phyloP scores from a whole-genome alignment of 2,329 filamentous ascomycete genomes.

The Plectosphaerella sp. region DNA sequence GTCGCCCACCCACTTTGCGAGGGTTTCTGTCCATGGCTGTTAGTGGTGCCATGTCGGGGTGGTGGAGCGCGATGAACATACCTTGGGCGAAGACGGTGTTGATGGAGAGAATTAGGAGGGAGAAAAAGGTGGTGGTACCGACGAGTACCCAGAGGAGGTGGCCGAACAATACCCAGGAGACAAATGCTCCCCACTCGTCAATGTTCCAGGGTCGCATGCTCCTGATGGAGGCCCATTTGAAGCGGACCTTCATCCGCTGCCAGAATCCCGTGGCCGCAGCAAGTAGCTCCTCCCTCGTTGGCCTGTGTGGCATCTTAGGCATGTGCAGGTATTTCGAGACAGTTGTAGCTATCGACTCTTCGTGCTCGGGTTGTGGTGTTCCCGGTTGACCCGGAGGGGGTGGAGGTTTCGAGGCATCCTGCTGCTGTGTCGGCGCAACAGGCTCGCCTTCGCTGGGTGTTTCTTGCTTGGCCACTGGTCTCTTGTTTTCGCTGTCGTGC shows the following conservation, averaged over 20 bases:
- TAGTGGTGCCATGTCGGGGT: slow-evolving; percentile 7
- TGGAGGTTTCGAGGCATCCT: slow-evolving; percentile 2
- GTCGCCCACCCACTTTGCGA: slow-evolving; percentile 90
- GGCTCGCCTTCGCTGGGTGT: slow-evolving; percentile 13
- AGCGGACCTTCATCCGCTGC: slow-evolving; percentile 82
- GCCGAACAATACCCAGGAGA: slow-evolving; percentile 89
- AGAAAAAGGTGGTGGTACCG: slow-evolving; percentile 96
- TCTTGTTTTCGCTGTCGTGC: slow-evolving; percentile 17
- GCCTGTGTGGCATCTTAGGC: slow-evolving; percentile 74
- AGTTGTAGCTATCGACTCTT: slow-evolving; percentile 43
- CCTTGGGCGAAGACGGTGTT: slow-evolving; percentile 96
- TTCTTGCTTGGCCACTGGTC: slow-evolving; percentile 23
- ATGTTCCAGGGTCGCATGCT: slow-evolving; percentile 91
- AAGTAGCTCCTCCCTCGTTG: slow-evolving; percentile 88
- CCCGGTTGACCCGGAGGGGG: slow-evolving; percentile 14
- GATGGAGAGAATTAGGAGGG: slow-evolving; percentile 80
- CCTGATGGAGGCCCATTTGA: slow-evolving; percentile 97
- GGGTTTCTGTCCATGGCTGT: slow-evolving; percentile 59
- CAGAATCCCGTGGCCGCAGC: slow-evolving; percentile 90
- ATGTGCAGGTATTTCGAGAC: slow-evolving; percentile 58
- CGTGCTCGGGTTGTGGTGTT: slow-evolving; percentile 14
- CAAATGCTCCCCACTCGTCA: slow-evolving; percentile 93
- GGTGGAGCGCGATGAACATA: slow-evolving; percentile 27
- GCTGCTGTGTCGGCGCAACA: slow-evolving; percentile 1
- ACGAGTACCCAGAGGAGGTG: slow-evolving; percentile 95